Evolutionary conservation across 192 early-diverging fungal genomes (phyloP), one percentile per base, ranked within the genome.

Genomic region (Coemansia sp.): DNA sequence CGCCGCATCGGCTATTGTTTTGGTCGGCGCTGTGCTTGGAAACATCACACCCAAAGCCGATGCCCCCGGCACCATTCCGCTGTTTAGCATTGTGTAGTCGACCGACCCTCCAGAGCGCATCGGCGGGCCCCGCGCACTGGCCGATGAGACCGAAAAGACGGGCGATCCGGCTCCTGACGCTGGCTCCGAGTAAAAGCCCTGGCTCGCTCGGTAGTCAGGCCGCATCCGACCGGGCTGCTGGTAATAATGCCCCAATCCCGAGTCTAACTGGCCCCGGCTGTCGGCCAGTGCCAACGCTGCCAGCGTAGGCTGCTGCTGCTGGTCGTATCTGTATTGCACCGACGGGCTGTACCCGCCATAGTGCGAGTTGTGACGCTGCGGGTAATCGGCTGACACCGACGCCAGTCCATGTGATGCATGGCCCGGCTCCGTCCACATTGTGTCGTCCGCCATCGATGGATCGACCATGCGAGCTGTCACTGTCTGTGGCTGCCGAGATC

Each of bases 381-480:
- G 38, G 38, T 63, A 63, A 23, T 63, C 61, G 9, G 26, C 48
- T 15, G 61, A 63, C 37, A 24, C 60, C 15, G 60, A 52, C 18
- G 60, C 49, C 20, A 62, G 23, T 18, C 31, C 21, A 23, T 62
- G 51, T 24, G 34, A 31, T 36, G n/a, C 10, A n/a, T 57, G 34
- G 9, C 24, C 56, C 11, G 54, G 17, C n/a, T 3, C 54, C 31
- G 31, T 34, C 31, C 31, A 34, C 31, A 34, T 34, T 21, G 48
- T 10, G 57, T 11, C 31, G 65, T 12, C 31, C 20, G 17, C 25
- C 37, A 56, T 34, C 8, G 64, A 56, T 24, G 73, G 73, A 61
- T 76, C 73, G 18, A 76, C 73, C 44, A 76, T 76, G 34, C 64
- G 60, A 34, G 73, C 73, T 7, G 73, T 67, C 37, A 70, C 73